Conservation (phyloP, 306 rosid species). For the Oemleria cerasiformis region DNA sequence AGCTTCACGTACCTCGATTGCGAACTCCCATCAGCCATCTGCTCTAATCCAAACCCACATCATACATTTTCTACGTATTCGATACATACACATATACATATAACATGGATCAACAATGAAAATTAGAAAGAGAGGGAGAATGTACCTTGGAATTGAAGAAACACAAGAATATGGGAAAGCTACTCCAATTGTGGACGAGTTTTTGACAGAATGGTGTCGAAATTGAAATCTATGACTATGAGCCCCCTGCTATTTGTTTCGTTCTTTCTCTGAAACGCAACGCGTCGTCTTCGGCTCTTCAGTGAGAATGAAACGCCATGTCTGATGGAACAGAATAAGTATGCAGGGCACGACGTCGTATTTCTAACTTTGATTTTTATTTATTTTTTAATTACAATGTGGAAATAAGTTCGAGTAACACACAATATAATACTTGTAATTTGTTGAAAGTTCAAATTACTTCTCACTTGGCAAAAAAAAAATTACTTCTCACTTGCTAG, state of each 20-base stretch:
- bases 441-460: no score
- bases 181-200: neutral
- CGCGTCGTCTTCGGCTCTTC: constrained; percentile 18
- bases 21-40: constrained; percentile 44
- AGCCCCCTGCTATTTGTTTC: neutral
- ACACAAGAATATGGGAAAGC: neutral
- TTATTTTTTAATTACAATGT: neutral
- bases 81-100: neutral
- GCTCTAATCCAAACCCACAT: constrained; percentile 8
- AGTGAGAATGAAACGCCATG: constrained; percentile 2
- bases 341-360: neutral
- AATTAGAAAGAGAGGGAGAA: neutral
- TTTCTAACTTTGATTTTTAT: neutral
- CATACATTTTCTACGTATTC: neutral
- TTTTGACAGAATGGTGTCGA: constrained; percentile 1
- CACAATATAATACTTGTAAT: no score
- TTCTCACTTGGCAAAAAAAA: no score
- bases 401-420: neutral
- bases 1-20: constrained; percentile 57
- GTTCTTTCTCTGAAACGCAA: neutral
- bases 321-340: neutral
- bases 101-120: no score
- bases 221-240: neutral
- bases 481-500: no score
- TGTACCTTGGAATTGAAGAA: neutral